These are phyloP conservation scores for Fusarium buxicola DNA, from an alignment of 2,329 filamentous ascomycete species.

Conservation along the genomic window DNA sequence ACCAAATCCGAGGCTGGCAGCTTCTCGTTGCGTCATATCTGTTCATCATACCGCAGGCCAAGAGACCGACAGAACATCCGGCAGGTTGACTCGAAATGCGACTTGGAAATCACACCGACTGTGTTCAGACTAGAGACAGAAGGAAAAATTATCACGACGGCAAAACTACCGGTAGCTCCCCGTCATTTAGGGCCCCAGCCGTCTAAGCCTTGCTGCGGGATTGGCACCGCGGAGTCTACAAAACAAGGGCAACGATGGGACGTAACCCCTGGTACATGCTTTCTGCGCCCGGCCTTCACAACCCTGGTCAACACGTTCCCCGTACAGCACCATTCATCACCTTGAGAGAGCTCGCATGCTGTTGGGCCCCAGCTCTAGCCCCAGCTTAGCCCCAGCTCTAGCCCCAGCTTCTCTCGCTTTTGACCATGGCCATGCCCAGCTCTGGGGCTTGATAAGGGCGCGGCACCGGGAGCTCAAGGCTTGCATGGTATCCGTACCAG, in stretches of 20 bases:
- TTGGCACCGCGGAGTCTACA: slow-evolving; percentile 35
- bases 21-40: neutral
- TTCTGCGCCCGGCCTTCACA: slow-evolving; percentile 34
- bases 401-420: slow-evolving; percentile 39
- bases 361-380: slow-evolving; percentile 40
- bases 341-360: slow-evolving; percentile 31
- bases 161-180: slow-evolving; percentile 44
- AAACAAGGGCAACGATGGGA: slow-evolving; percentile 34
- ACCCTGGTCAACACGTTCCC: slow-evolving; percentile 42
- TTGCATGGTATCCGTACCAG: slow-evolving; percentile 40
- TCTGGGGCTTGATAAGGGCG: slow-evolving; percentile 45
- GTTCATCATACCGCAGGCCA: neutral
- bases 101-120: slow-evolving; percentile 35
- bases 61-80: neutral
- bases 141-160: slow-evolving; percentile 33
- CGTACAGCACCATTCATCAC: slow-evolving; percentile 38
- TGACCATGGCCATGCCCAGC: slow-evolving; percentile 38
- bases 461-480: slow-evolving; percentile 37
- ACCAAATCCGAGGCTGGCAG: slow-evolving; percentile 5
- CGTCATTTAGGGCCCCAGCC: slow-evolving; percentile 41
- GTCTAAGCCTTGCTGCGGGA: slow-evolving; percentile 43
- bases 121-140: slow-evolving; percentile 4
- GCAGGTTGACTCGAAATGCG: slow-evolving; percentile 3
- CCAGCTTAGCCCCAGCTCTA: slow-evolving; percentile 38
- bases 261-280: slow-evolving; percentile 35